A percentile compares a stretch with the other conserved stretches of the same genome.
phyloP scores from a whole-genome alignment of 345 rosid genomes.

The Gossypium bickii region DNA sequence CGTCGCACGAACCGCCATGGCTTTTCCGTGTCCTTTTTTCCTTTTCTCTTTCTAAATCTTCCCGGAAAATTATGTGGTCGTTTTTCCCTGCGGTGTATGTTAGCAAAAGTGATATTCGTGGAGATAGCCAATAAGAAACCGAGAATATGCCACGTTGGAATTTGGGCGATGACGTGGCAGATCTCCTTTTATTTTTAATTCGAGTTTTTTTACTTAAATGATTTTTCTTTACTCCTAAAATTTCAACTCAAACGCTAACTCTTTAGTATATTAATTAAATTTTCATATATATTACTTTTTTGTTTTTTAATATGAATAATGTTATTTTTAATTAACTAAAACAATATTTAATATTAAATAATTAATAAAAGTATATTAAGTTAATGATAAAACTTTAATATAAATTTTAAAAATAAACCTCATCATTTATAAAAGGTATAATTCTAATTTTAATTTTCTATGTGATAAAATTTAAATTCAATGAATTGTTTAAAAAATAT shows the following conservation, averaged over 20 bases:
- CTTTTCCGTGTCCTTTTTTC: neutral
- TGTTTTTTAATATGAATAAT: too few relatives aligned
- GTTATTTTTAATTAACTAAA: neutral
- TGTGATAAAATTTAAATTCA: too few relatives aligned
- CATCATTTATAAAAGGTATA: too few relatives aligned
- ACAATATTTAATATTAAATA: neutral
- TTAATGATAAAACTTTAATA: too few relatives aligned
- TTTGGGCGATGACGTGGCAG: neutral
- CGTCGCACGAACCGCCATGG: slow-evolving; percentile 85
- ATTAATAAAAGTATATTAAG: neutral
- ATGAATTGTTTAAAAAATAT: too few relatives aligned
- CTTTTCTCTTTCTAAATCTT: neutral
- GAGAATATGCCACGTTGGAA: neutral
- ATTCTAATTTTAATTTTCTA: too few relatives aligned
- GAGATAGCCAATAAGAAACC: slow-evolving; percentile 7
- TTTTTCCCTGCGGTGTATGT: neutral
- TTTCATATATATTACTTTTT: neutral
- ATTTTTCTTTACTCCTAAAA: neutral
- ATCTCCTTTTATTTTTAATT: neutral
- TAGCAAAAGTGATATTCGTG: neutral
- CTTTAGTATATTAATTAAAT: neutral
- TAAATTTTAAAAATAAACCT: neutral
- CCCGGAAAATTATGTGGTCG: neutral
- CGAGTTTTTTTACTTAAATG: neutral
- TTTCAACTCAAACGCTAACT: neutral